Base-by-base conservation (phyloP, 176 grass and related monocot genomes). In the Eragrostis nindensis region DNA sequence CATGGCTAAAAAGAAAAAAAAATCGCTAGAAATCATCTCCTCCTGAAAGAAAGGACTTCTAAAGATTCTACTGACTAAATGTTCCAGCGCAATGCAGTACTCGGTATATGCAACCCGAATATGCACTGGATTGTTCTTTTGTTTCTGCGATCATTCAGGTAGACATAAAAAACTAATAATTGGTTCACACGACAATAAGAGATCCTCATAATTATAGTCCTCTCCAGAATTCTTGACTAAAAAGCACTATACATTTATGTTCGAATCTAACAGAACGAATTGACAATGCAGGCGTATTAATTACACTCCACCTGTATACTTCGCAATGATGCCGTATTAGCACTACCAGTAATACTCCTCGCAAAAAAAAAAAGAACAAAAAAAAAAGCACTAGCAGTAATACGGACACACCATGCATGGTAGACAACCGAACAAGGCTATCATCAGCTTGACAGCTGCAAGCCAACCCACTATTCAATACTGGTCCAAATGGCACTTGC, bases 401-500 rank as follows among this genome's bases (percentile, higher is more conserved):
- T 76, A 68, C 70, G 29, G 81, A 79, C 70, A 62, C 74, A 78
- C 47, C 44, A 70, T 52, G 70, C 83, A 21, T 78, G 43, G 55
- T 54, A 45, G 66, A 70, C 55, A 66, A 38, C 53, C 70, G 83
- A 80, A 89, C 36, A 38, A 59, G 44, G 78, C 82, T 21, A 68
- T 60, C 71, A 82, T 39, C 80, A 72, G 72, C 72, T 49, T 85
- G 87, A 81, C 87, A 89, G 87, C 82, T 77, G 77, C 82, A 77
- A 85, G 78, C 87, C 77, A 82, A 82, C 87, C 69, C 72, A 85
- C 72, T 85, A 77, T 81, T 89, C 65, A 89, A 65, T 62, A 72
- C 66, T 86, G 79, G 67, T 86, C 79, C 78, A 82, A 83, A 78
- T 77, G 83, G 78, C 73, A 86, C 79, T 78, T 86, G 78, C 45